These are phyloP conservation scores for Tetrapisispora phaffii DNA, from an alignment of 805 yeast species.

Conservation along the genomic window DNA sequence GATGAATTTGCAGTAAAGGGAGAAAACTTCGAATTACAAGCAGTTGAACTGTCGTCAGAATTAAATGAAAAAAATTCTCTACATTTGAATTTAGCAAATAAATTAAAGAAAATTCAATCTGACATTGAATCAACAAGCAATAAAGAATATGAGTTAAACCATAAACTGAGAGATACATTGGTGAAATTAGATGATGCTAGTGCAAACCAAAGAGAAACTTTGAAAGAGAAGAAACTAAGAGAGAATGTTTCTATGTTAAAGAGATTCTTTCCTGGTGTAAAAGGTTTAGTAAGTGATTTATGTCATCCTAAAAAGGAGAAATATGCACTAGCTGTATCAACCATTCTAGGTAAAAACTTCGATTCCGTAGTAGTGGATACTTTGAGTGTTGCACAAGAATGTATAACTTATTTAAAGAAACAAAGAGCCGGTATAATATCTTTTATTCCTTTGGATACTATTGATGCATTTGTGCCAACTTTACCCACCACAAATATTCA, in stretches of 20 bases:
- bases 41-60: slow-evolving; percentile 28
- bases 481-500: slow-evolving; percentile 9
- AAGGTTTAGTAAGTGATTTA: slow-evolving; percentile 70
- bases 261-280: slow-evolving; percentile 74
- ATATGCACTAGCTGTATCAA: slow-evolving; percentile 64
- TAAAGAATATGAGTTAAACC: slow-evolving; percentile 52
- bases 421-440: slow-evolving; percentile 79
- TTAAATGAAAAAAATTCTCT: slow-evolving; percentile 31
- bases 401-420: slow-evolving; percentile 71
- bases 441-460: slow-evolving; percentile 79
- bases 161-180: slow-evolving; percentile 51
- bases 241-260: slow-evolving; percentile 64
- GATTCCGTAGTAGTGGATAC: slow-evolving; percentile 81
- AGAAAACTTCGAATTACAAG: slow-evolving; percentile 26
- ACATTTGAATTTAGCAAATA: slow-evolving; percentile 18
- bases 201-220: slow-evolving; percentile 68
- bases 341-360: slow-evolving; percentile 66
- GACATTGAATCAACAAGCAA: slow-evolving; percentile 31
- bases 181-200: slow-evolving; percentile 58
- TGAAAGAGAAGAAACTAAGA: slow-evolving; percentile 55
- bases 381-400: slow-evolving; percentile 55
- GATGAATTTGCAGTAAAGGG: slow-evolving; percentile 28
- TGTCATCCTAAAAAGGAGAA: slow-evolving; percentile 67
- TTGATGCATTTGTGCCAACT: slow-evolving; percentile 55
- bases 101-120: slow-evolving; percentile 34